These are phyloP conservation scores for Calycina herbarum DNA, from an alignment of 2,329 filamentous ascomycete species.

Conservation along the genomic window DNA sequence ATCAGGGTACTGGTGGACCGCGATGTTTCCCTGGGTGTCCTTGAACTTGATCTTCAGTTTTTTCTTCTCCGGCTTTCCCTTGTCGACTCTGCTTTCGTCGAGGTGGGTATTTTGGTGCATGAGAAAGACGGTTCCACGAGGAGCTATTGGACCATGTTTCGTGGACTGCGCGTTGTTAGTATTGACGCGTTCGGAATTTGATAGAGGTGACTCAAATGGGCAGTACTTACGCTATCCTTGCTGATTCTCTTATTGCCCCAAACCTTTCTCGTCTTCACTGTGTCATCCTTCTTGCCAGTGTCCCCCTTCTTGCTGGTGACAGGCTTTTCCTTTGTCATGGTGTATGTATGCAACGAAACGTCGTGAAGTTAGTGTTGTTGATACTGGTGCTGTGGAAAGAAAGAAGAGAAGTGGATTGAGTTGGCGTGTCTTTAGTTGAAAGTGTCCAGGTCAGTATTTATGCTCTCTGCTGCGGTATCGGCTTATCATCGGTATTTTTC, in stretches of 20 bases:
- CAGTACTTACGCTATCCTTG: background rate
- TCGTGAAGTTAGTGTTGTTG: no score
- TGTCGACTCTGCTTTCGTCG: background rate
- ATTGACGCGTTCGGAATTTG: background rate
- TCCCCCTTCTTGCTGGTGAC: no score
- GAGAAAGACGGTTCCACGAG: background rate
- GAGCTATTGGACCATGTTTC: background rate
- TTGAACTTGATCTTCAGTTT: slow-evolving; percentile 1
- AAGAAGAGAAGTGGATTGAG: background rate
- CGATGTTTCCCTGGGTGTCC: background rate
- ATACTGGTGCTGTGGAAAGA: no score
- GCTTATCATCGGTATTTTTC: background rate
- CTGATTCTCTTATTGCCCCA: background rate
- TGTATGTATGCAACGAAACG: no score
- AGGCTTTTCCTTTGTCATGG: no score
- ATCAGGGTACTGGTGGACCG: background rate
- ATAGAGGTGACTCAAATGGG: background rate
- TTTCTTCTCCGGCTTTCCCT: background rate
- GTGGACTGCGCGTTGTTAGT: background rate
- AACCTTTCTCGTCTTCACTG: background rate
- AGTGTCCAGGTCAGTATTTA: background rate
- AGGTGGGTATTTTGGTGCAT: slow-evolving; percentile 17
- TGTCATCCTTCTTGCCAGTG: no score
- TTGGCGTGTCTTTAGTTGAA: background rate
- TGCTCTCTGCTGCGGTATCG: background rate